Base-by-base conservation (phyloP, 352 stramenopile genomes). In the Phytophthora multivora region DNA sequence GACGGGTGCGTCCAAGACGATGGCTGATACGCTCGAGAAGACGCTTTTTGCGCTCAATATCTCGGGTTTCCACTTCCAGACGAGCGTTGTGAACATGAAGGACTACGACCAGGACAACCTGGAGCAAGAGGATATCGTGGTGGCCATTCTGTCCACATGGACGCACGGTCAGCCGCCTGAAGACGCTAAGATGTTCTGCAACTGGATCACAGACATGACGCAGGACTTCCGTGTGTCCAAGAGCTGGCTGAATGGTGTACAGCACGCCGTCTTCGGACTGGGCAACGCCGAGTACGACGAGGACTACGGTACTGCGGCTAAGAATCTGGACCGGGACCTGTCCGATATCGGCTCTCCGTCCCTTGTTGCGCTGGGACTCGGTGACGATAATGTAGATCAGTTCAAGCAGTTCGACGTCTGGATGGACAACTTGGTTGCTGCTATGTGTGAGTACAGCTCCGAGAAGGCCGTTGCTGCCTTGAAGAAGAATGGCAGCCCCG, bases 101-200 rank as follows among this genome's bases (percentile, higher is more conserved):
- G 86, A 96, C 59, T 95, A 93, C 54, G 87, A 95, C 42, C 86
- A 93, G 55, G 89, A 97, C 72, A 95, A 97, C 60, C 64, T 97
- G 36, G 89, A 96, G 80, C 83, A 95, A 25, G 89, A 97, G 39
- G 42, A 64, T 21, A 83, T 96, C 38, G 84, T 96, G 39, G 77
- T 97, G 16, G 83, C 83, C 1, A 79, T 97, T 47, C 59, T 97
- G 60, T 93, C 88, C 18, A 97, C 89, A 18, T 97, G 87, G 86
- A 92, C 85, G 26, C 73, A 87, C 19, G 90, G 90, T 33, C 64
- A 75, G 25, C 84, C 90, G 1, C 88, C 89, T 4, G 74, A 94
- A 54, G 83, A 90, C 48, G 86, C 86, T 18, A 72, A 75, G 9
- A 63, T 92, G 31, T 95, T 96, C 59, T 95, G 84, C 67, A 77